Percentiles rank a stretch among this genome's conserved stretches.
These are phyloP conservation scores for Tetracentron sinense DNA, from an alignment of 164 flowering plant species.

Conservation along the genomic window DNA sequence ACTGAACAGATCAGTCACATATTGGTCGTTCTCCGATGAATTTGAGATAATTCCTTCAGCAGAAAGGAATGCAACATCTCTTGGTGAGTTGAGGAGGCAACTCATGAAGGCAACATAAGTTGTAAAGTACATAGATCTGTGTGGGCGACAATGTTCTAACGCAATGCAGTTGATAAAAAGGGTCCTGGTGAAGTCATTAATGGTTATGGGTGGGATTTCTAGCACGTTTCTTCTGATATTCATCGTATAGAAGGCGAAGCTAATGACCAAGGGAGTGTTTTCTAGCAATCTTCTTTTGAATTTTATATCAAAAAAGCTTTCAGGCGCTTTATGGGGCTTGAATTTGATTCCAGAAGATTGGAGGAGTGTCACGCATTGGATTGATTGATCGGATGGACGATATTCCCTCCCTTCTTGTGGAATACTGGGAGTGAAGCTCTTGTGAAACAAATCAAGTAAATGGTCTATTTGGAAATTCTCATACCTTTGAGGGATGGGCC, in stretches of 20 bases:
- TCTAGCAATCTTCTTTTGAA: too few relatives aligned
- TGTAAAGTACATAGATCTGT: neutral
- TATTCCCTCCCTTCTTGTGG: too few relatives aligned
- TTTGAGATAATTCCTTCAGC: neutral
- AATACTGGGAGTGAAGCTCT: neutral
- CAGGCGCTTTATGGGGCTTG: too few relatives aligned
- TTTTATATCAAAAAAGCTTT: too few relatives aligned
- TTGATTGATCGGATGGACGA: too few relatives aligned
- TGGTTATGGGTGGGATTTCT: constrained; percentile 4
- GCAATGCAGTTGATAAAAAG: constrained; percentile 14
- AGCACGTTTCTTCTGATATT: too few relatives aligned
- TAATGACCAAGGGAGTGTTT: too few relatives aligned
- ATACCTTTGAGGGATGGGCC: neutral
- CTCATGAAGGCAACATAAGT: constrained; percentile 1
- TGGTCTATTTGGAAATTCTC: neutral
- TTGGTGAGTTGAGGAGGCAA: neutral
- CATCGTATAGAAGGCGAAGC: too few relatives aligned
- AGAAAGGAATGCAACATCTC: neutral
- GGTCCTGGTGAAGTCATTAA: constrained; percentile 3
- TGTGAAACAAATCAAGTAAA: constrained; percentile 8
- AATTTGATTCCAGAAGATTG: too few relatives aligned
- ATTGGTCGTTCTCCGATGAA: neutral
- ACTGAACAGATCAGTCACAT: neutral
- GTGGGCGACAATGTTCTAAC: constrained; percentile 5
- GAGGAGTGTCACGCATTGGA: too few relatives aligned